Evolutionary conservation across 352 stramenopile species (phyloP), one percentile per base, ranked within the genome.

Genomic region (Thraustochytrium sp.): DNA sequence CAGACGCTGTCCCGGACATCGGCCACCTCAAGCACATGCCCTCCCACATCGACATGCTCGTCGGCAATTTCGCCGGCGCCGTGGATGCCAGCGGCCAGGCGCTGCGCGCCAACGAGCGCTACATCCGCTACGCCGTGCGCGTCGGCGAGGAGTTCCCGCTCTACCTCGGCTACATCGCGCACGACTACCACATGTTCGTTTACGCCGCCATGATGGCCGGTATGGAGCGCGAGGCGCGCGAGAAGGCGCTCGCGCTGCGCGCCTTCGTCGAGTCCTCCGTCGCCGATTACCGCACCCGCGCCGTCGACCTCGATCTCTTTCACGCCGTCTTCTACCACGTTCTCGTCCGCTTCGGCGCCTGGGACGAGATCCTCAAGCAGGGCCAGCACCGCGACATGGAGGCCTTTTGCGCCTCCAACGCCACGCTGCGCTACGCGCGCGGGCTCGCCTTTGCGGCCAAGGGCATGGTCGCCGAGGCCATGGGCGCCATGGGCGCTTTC

Each of bases 11-110:
- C 68, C 88, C 87, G 21, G 85, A 91, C 86, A 87, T 88, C 31
- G 89, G 90, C 37, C 90, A 93, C 85, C 62, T 93, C 3, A 87
- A 92, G 61, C 90, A 93, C 80, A 93, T 92, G 90, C 85, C 89
- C 11, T 91, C 90, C 0, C 90, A 93, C 76, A 92, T 93, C 83
- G 89, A 93, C 84, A 88, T 92, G 21, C 85, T 91, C 44, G 82
- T 93, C 31, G 90, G 90, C 49, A 86, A 92, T 44, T 92, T 92
- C 68, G 86, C 89, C 74, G 87, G 84, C 44, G 90, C 87, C 59
- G 86, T 93, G 2, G 42, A 76, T 31, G 90, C 86, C 64, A 93
- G 91, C 77, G 85, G 77, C 29, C 55, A 77, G 0, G 90, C 88
- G 31, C 88, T 93, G 76, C 5, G 76, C 37, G 87, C 89, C 2